Conservation (phyloP, 225 moss, liverwort and hornwort species). For the Bryoerythrophyllum caledonicum region DNA sequence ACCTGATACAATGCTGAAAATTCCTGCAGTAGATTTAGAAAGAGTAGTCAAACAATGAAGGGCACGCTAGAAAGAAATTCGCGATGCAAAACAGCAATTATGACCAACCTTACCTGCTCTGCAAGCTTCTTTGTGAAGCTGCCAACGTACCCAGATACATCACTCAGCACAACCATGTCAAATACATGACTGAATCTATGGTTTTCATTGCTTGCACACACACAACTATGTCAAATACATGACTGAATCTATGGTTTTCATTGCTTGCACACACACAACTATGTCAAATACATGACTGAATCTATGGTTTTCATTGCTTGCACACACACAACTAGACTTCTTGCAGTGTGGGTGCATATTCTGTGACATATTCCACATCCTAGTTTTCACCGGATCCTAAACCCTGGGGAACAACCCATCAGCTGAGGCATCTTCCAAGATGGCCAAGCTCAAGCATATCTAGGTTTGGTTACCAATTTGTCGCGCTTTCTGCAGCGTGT, state of each 20-base stretch:
- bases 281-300: too few relatives aligned
- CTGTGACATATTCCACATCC: not conserved
- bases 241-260: too few relatives aligned
- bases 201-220: not conserved
- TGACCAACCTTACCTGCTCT: constrained; percentile 65
- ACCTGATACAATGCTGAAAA: constrained; percentile 66
- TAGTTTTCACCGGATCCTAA: not conserved
- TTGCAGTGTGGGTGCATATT: not conserved
- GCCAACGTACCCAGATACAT: constrained; percentile 79
- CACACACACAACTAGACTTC: not conserved
- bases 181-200: constrained; percentile 7
- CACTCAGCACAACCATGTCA: constrained; percentile 22
- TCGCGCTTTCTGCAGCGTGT: too few relatives aligned
- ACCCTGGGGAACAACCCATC: too few relatives aligned
- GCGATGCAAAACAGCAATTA: not conserved
- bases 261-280: too few relatives aligned
- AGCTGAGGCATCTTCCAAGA: too few relatives aligned
- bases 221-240: too few relatives aligned
- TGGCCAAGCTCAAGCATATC: constrained; percentile 39
- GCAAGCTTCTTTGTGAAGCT: constrained; percentile 93
- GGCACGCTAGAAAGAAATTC: not conserved
- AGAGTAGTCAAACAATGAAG: constrained; percentile 1
- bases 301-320: too few relatives aligned
- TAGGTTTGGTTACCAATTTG: constrained; percentile 26
- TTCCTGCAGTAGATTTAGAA: constrained; percentile 58